Conservation (phyloP, 2,329 filamentous ascomycete genomes). For the Chaetomiaceae sp. region DNA sequence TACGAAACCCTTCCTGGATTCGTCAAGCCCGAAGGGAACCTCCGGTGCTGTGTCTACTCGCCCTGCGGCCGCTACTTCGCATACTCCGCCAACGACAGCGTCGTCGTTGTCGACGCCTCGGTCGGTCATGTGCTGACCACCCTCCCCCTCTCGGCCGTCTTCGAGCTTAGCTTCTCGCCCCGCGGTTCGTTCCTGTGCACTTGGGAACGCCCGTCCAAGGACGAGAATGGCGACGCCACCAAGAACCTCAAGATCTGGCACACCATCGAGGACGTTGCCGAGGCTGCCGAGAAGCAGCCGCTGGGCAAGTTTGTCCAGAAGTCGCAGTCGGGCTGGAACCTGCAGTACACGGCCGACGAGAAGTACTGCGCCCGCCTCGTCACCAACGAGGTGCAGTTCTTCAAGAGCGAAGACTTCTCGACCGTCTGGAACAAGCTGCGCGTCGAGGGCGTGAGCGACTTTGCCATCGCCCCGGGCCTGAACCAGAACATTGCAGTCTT, state of each 20-base stretch:
- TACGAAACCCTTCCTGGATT: conserved; percentile 85
- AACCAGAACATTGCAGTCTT: conserved; percentile 93
- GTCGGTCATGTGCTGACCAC: conserved; percentile 68
- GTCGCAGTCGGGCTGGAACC: conserved; percentile 90
- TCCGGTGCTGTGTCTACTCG: conserved; percentile 93
- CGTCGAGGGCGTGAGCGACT: conserved; percentile 84
- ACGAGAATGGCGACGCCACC: conserved; percentile 84
- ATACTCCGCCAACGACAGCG: conserved; percentile 84
- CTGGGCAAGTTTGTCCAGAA: conserved; percentile 93
- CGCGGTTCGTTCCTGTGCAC: conserved; percentile 90
- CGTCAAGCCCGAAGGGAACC: conserved; percentile 81
- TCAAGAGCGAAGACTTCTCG: conserved; percentile 76
- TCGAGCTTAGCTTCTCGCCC: conserved; percentile 92
- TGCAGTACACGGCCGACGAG: conserved; percentile 95
- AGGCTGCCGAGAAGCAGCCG: conserved; percentile 62
- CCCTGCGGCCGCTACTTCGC: conserved; percentile 94
- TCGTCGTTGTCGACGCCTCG: conserved; percentile 78
- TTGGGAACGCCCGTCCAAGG: conserved; percentile 90
- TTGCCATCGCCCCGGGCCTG: conserved; percentile 83
- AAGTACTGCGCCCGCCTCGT: conserved; percentile 87
- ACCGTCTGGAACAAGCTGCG: conserved; percentile 94
- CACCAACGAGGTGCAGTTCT: conserved; percentile 97
- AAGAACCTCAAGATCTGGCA: conserved; percentile 98
- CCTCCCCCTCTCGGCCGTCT: conserved; percentile 77
- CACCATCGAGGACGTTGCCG: conserved; percentile 64